phyloP scores from a whole-genome alignment of 495 filamentous ascomycete species.

The Penicillium nucicola region DNA sequence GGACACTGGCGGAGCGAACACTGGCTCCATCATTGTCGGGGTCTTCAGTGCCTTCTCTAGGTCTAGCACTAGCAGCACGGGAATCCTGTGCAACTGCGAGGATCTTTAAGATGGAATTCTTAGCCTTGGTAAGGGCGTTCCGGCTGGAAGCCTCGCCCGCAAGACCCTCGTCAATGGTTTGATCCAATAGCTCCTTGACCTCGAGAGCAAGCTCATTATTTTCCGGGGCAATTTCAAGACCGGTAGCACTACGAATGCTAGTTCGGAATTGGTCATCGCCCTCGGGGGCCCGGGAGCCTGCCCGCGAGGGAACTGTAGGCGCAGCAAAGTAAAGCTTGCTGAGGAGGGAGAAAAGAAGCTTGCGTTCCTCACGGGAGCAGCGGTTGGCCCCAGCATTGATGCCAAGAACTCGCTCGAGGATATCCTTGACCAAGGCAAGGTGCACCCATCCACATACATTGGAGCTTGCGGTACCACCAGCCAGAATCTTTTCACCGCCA shows the following conservation, averaged over 20 bases:
- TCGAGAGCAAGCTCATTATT: slow-evolving; percentile 36
- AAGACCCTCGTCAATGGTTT: slow-evolving; percentile 67
- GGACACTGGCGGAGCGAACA: slow-evolving; percentile 37
- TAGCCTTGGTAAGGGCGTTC: slow-evolving; percentile 77
- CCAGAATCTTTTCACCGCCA: slow-evolving; percentile 49
- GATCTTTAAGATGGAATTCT: slow-evolving; percentile 54
- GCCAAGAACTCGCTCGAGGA: slow-evolving; percentile 32
- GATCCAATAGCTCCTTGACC: slow-evolving; percentile 52
- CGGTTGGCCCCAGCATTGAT: slow-evolving; percentile 35
- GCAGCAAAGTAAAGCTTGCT: slow-evolving; percentile 79
- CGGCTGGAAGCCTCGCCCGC: slow-evolving; percentile 67
- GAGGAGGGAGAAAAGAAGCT: slow-evolving; percentile 71
- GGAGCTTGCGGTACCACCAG: slow-evolving; percentile 53
- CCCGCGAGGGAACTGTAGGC: slow-evolving; percentile 32
- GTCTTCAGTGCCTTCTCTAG: slow-evolving; percentile 40
- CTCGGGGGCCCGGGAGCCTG: slow-evolving; percentile 40
- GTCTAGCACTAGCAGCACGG: slow-evolving; percentile 29
- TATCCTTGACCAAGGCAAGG: slow-evolving; percentile 33
- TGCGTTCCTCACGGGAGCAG: slow-evolving; percentile 74
- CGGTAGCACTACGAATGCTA: slow-evolving; percentile 36
- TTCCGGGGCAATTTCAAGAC: slow-evolving; percentile 32
- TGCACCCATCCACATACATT: slow-evolving; percentile 54
- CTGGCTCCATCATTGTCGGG: slow-evolving; percentile 31
- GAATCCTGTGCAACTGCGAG: slow-evolving; percentile 37
- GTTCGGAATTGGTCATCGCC: slow-evolving; percentile 39